Conservation (phyloP, 805 yeast genomes). For the Pichia sporocuriosa region DNA sequence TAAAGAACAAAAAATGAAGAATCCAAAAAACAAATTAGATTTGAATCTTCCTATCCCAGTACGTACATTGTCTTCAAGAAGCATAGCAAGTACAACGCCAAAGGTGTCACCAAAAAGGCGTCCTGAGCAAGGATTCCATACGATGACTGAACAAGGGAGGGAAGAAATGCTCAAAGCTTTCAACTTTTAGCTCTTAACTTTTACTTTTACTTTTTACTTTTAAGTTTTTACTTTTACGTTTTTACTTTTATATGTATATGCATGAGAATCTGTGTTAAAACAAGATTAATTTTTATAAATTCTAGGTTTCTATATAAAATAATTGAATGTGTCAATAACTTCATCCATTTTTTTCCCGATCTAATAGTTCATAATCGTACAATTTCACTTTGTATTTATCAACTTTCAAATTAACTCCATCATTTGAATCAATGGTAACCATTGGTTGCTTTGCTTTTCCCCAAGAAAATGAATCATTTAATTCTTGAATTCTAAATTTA, state of each 20-base stretch:
- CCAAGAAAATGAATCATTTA: constrained; percentile 1
- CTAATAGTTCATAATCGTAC: constrained; percentile 16
- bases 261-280: too few species aligned
- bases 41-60: constrained; percentile 5
- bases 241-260: not conserved
- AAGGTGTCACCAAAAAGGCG: too few species aligned
- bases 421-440: constrained; percentile 6
- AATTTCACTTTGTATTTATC: constrained; percentile 16
- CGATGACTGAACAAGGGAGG: constrained; percentile 13
- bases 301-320: not conserved
- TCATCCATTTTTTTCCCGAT: constrained; percentile 2
- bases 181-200: not conserved
- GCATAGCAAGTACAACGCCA: not conserved
- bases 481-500: constrained; percentile 5
- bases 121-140: constrained; percentile 7
- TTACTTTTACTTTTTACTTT: not conserved
- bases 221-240: too few species aligned
- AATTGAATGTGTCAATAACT: too few species aligned
- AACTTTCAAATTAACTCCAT: constrained; percentile 14
- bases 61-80: too few species aligned
- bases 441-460: constrained; percentile 3
- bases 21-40: constrained; percentile 4
- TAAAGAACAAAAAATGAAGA: constrained; percentile 2
- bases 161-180: constrained; percentile 14
- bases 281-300: too few species aligned